Evolutionary conservation across 345 rosid species (phyloP).

Genomic region (Orychophragmus violaceus): DNA sequence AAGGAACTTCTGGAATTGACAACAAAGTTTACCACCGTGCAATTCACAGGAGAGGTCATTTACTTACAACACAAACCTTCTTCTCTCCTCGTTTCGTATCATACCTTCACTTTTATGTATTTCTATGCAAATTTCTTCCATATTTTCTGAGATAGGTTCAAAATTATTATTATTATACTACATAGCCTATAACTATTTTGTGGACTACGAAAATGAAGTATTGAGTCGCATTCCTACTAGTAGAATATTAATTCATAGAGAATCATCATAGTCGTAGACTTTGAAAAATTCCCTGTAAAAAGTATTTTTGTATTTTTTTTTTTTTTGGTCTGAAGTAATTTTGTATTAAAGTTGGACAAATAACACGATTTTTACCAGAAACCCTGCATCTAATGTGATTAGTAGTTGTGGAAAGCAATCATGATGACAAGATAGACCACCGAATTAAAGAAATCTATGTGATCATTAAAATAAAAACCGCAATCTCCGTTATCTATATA

Average conservation of each 20-base stretch:
- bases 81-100: neutral
- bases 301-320: neutral
- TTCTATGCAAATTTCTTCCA: neutral
- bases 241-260: neutral
- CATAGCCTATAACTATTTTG: neutral
- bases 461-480: neutral
- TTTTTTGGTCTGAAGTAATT: neutral
- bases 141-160: neutral
- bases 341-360: neutral
- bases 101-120: neutral
- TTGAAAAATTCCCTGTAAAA: neutral
- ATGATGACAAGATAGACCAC: constrained; percentile 5
- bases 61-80: neutral
- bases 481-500: neutral
- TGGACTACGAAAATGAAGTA: neutral
- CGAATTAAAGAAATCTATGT: neutral
- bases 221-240: neutral
- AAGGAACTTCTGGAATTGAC: constrained; percentile 94
- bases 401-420: neutral
- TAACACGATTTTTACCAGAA: neutral
- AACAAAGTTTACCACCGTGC: constrained; percentile 87
- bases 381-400: neutral
- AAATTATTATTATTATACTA: neutral
- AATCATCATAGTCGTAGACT: neutral
- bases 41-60: constrained; percentile 86